Base-by-base conservation (phyloP, 192 early-diverging fungal genomes). In the Coemansia sp. region DNA sequence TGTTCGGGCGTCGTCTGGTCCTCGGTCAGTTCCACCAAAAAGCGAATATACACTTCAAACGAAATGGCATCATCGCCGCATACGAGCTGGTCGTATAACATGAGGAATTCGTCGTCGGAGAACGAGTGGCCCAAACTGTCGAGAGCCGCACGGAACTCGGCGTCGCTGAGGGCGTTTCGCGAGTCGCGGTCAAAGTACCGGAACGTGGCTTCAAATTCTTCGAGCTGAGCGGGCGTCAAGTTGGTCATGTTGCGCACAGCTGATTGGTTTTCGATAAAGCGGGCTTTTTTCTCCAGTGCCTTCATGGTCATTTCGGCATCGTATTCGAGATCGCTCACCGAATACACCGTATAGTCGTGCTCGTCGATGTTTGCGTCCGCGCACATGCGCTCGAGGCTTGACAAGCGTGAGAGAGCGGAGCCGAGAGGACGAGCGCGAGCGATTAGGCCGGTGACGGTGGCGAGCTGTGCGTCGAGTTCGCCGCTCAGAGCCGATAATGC, bases 211-310 rank as follows among this genome's bases (percentile, higher is more conserved):
- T 93, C 91, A 62, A 93, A 96, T 74, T 95, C 92, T 68, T 98
- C 95, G 19, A 98, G 70, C 63, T 96, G 95, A 22, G 85, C 87
- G 1, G 95, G 92, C 17, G 94, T 96, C 72, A 98, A 79, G 62
- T 96, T 96, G 59, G 93, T 93, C 86, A 92, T 90, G 60, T 88
- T 90, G 49, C 95, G 85, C 37, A 93, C 93, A 17, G 94, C 91
- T n/a, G 90, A 89, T 72, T 98, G 95, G 80, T 98, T 98, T 58
- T 96, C 93, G 63, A 98, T 93, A 57, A 98, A 98, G 0, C 89
- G 84, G 12, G 76, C 78, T 69, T 92, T 93, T 70, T 92, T 93
- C 66, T 85, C 85, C 62, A 90, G 66, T 1, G 90, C 87, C 75
- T 92, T 90, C 56, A 89, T 87, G 31, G 94, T 75, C 57, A 96